Evolutionary conservation across 2,329 filamentous ascomycete genomes (phyloP).

Genomic region (Hypoxylon sp.): DNA sequence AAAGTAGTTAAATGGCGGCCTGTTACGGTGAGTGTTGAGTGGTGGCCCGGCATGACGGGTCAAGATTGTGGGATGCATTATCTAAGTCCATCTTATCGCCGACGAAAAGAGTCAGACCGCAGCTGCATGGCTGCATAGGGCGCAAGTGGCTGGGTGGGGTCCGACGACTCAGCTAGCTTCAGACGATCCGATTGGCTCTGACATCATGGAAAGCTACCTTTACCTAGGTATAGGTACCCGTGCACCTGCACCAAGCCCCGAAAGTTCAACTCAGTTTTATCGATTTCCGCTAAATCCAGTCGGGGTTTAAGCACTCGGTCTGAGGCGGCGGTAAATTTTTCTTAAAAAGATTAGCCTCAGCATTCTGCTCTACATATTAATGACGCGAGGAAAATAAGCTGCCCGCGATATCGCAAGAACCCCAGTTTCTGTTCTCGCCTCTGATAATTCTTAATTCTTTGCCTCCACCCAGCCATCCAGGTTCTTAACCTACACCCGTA

Average conservation of each 20-base stretch:
- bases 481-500: slow-evolving; percentile 8
- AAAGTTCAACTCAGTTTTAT: slow-evolving; percentile 14
- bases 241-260: neutral
- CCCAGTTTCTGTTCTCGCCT: slow-evolving; percentile 9
- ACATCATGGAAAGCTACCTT: slow-evolving; percentile 43
- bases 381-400: slow-evolving; percentile 40
- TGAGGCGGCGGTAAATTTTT: slow-evolving; percentile 31
- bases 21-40: slow-evolving; percentile 6
- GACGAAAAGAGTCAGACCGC: slow-evolving; percentile 36
- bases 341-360: slow-evolving; percentile 37
- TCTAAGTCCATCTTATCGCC: slow-evolving; percentile 45
- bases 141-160: slow-evolving; percentile 12
- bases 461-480: slow-evolving; percentile 11
- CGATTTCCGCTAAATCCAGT: slow-evolving; percentile 30
- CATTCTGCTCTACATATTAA: slow-evolving; percentile 32
- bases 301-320: slow-evolving; percentile 34
- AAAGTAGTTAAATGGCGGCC: slow-evolving; percentile 20
- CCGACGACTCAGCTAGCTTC: slow-evolving; percentile 4
- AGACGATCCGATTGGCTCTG: slow-evolving; percentile 44
- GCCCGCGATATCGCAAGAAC: slow-evolving; percentile 27
- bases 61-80: slow-evolving; percentile 31
- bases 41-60: slow-evolving; percentile 24
- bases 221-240: too few species aligned
- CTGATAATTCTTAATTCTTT: slow-evolving; percentile 25
- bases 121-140: neutral